Base-by-base conservation (phyloP, 139 green algal species). In the Nannochloris sp. region DNA sequence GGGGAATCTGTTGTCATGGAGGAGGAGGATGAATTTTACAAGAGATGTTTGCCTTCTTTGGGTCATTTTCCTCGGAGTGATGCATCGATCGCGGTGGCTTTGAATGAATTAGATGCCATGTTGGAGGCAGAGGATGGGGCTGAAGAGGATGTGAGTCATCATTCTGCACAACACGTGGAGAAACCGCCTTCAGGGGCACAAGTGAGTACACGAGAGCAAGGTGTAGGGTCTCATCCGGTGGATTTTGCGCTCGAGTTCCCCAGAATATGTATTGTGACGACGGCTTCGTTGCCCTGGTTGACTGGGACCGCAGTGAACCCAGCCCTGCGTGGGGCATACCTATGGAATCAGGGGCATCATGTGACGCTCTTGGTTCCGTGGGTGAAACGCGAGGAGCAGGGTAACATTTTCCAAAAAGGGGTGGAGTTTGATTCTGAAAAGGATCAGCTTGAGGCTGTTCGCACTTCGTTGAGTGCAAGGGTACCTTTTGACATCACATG, bases 291-390 rank as follows among this genome's bases (percentile, higher is more conserved):
- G 51, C 82, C 82, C 11, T 88, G 82, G 82, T 80, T 88, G 75
- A 88, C 82, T 51, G 82, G 82, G n/a, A 88, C 82, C 4, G 72
- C 78, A 5, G 78, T 88, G 2, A 88, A 88, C 66, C 82, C 82
- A 19, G 67, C 86, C 24, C 66, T 88, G 8, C 64, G 82, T 29
- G 82, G 78, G 9, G 82, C 81, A 18, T 87, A 84, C 62, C 68
- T 88, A 5, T 67, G 74, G 18, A 60, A 67, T 25, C n/a, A 25
- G 5, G 71, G 65, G 27, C 56, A 74, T 48, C 25, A 73, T 31
- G 81, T 88, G 4, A 86, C 81, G 37, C 70, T 88, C 36, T 34
- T 87, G 19, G 70, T 88, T 36, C 82, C 82, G 16, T 88, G 79
- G 75, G 62, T 88, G 4, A 19, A 68, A 7, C 19, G 27, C 11